Base-by-base conservation (phyloP, 495 filamentous ascomycete genomes). In the Immersiella caudata region DNA sequence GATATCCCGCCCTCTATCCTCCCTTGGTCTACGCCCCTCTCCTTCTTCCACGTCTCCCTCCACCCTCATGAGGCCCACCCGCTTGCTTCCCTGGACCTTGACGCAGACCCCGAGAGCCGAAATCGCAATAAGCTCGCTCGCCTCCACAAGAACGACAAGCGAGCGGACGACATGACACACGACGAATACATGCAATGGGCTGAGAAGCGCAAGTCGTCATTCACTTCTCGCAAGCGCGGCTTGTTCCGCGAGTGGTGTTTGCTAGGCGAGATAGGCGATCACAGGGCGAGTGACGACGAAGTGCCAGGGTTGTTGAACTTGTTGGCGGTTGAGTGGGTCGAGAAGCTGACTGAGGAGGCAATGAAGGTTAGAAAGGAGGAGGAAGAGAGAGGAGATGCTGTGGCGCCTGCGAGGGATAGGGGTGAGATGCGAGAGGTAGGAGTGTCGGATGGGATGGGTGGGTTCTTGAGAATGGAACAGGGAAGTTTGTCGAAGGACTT, bases 331-430 rank as follows among this genome's bases (percentile, higher is more conserved):
- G 54, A 57, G 54, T 24, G n/a, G 22, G 54, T 57, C 6, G 22
- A 57, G 54, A 14, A 14, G 22, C 12, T 57, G 22, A 57, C 54
- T 6, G 54, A 57, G 54, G 54, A 57, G 54, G 54, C 54, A 21
- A 24, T 57, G 54, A 24, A 21, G 20, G 26, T 57, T 14, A 57
- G 22, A 21, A 7, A 21, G 54, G 22, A 57, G 54, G 54, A 57
- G 21, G 54, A 57, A 0, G 54, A 8, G 21, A 27, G n/a, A 14
- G 52, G 25, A n/a, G n/a, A 2, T 11, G 16, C 2, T 2, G 52
- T 2, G 1, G n/a, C 11, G 12, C 8, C 2, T 22, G 20, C 2
- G 52, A 14, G 25, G 7, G 52, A 22, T 11, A n/a, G 8, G 52
- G 14, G 25, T 2, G 52, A 56, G n/a, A 14, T 11, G 52, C 7